These are phyloP conservation scores for Carex cristatella DNA, from an alignment of 176 grass and related monocot genomes.

Conservation along the genomic window DNA sequence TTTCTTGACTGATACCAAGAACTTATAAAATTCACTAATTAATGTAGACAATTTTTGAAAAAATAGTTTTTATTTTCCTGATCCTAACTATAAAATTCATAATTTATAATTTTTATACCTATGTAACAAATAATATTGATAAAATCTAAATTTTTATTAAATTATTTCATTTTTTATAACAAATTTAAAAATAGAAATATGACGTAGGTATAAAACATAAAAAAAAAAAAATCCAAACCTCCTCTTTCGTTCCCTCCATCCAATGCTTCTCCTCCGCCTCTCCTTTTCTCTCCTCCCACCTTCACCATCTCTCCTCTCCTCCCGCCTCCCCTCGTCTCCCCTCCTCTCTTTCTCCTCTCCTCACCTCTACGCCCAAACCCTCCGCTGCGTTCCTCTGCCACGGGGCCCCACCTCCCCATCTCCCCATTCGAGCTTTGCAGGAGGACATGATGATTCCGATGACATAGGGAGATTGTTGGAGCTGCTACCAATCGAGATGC, in stretches of 20 bases:
- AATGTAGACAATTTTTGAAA: too few species aligned
- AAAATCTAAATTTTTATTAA: background rate
- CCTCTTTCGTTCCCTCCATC: background rate
- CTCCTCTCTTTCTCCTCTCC: background rate
- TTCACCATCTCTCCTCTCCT: background rate
- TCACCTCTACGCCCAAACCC: background rate
- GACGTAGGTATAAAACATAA: background rate
- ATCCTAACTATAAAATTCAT: too few species aligned
- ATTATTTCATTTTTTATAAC: background rate
- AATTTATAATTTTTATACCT: background rate
- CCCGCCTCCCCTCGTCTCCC: background rate
- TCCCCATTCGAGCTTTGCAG: background rate
- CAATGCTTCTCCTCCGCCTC: slow-evolving; percentile 29
- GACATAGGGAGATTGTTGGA: slow-evolving; percentile 57
- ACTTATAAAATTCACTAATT: too few species aligned
- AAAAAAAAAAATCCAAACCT: background rate
- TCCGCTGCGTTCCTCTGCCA: background rate
- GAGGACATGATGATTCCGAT: slow-evolving; percentile 26
- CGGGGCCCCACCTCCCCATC: background rate
- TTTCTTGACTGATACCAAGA: too few species aligned
- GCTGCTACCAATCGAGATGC: slow-evolving; percentile 51
- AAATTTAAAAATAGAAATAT: background rate
- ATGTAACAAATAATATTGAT: background rate
- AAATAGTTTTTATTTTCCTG: too few species aligned
- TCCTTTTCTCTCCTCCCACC: slow-evolving; percentile 7